phyloP scores from a whole-genome alignment of 1,284 basidiomycete species.

The Leucoagaricus sp. region DNA sequence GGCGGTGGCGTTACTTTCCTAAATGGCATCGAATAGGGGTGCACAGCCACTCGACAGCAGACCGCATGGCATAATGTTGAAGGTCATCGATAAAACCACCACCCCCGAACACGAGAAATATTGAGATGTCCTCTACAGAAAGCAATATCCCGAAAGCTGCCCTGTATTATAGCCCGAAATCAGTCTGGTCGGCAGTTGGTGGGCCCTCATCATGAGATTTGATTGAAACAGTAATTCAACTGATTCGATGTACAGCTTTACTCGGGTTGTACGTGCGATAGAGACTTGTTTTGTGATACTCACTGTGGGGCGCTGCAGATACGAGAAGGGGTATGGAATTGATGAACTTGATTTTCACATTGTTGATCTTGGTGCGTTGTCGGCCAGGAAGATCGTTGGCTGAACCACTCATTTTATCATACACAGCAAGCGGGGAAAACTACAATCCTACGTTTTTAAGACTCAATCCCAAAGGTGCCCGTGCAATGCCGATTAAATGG shows the following conservation, averaged over 20 bases:
- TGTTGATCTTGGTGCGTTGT: conserved; percentile 59
- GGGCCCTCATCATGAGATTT: conserved; percentile 24
- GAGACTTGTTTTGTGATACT: background rate
- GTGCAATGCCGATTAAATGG: background rate
- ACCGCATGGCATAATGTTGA: background rate
- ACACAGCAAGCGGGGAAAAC: conserved; percentile 66
- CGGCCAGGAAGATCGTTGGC: background rate
- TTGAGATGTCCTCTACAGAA: conserved; percentile 1
- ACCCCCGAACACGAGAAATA: background rate
- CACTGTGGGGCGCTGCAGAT: conserved; percentile 35
- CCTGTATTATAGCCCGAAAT: conserved; percentile 55
- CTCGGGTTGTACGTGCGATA: conserved; percentile 47
- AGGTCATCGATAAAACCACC: conserved; percentile 21
- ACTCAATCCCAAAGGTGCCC: conserved; percentile 73
- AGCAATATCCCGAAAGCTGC: conserved; percentile 53
- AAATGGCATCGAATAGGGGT: too few species aligned
- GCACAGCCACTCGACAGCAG: conserved; percentile 8
- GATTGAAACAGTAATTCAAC: background rate
- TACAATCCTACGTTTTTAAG: conserved; percentile 67
- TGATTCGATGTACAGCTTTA: conserved; percentile 34
- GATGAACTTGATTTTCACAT: conserved; percentile 66
- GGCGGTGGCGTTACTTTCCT: background rate
- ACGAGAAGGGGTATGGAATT: conserved; percentile 72
- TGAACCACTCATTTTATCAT: background rate
- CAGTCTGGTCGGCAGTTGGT: conserved; percentile 68